phyloP scores from a whole-genome alignment of 176 grass and related monocot species.

The Bothriochloa decipiens region DNA sequence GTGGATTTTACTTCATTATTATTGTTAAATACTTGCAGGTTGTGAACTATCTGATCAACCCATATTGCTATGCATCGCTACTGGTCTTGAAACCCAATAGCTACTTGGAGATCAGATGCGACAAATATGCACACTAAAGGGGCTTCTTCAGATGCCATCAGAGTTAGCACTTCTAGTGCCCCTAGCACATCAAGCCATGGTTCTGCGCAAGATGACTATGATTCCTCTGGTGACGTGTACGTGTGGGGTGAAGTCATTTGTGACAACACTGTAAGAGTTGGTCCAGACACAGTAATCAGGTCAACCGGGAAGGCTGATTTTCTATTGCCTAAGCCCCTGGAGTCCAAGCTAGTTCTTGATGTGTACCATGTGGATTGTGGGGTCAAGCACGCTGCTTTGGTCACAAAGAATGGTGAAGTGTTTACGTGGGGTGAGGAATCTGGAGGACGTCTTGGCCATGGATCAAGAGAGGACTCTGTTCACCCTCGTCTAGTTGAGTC shows the following conservation, averaged over 20 bases:
- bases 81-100: constrained; percentile 33
- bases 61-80: not conserved
- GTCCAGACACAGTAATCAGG: constrained; percentile 48
- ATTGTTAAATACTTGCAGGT: constrained; percentile 34
- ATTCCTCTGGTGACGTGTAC: constrained; percentile 78
- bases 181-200: constrained; percentile 97
- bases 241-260: constrained; percentile 96
- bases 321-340: constrained; percentile 81
- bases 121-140: constrained; percentile 84
- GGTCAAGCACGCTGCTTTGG: constrained; percentile 78
- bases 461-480: constrained; percentile 60
- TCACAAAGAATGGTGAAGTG: constrained; percentile 90
- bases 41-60: not conserved
- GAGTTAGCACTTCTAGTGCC: constrained; percentile 92
- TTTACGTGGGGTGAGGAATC: constrained; percentile 99
- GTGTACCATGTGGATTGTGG: constrained; percentile 82
- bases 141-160: constrained; percentile 76
- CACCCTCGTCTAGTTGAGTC: constrained; percentile 70
- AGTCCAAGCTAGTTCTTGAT: constrained; percentile 86
- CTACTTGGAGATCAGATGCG: constrained; percentile 66
- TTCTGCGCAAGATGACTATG: constrained; percentile 91
- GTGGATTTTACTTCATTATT: not conserved
- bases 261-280: constrained; percentile 57
- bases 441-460: constrained; percentile 89
- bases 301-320: constrained; percentile 64